Conservation (phyloP, 345 rosid genomes). For the Rhizophora apiculata region DNA sequence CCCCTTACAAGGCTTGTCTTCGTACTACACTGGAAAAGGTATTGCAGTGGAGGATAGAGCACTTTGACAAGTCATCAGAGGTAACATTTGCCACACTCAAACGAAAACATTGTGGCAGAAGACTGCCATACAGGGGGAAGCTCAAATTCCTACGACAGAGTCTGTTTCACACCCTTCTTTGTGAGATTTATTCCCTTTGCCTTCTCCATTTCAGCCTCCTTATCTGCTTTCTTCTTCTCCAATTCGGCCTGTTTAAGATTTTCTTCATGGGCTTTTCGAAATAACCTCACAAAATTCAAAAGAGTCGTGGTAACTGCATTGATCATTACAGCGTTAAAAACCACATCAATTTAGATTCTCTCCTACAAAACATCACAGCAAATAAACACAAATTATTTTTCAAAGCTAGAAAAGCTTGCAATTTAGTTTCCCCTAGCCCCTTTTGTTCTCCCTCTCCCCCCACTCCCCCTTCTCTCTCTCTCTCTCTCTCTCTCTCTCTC, state of each 20-base stretch:
- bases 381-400: not conserved
- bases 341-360: conserved; percentile 8
- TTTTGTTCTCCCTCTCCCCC: not conserved
- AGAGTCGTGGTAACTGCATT: conserved; percentile 84
- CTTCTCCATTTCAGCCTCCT: conserved; percentile 94
- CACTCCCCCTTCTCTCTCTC: not conserved
- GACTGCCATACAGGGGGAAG: conserved; percentile 21
- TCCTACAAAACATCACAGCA: not conserved
- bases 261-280: conserved; percentile 94
- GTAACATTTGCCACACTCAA: conserved; percentile 14
- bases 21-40: not conserved
- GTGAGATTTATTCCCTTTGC: conserved; percentile 65
- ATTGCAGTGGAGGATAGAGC: conserved; percentile 11
- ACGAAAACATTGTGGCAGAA: conserved; percentile 14
- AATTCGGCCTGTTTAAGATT: conserved; percentile 80
- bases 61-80: conserved; percentile 20
- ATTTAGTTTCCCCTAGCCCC: not conserved
- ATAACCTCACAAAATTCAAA: conserved; percentile 75
- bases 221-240: conserved; percentile 86
- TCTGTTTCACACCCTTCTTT: conserved; percentile 52
- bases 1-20: conserved; percentile 18
- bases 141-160: conserved; percentile 16
- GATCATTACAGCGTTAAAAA: conserved; percentile 12
- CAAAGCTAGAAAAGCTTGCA: not conserved
- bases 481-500: not conserved